Evolutionary conservation across 148 eudicot genomes (phyloP).

Genomic region (Silene uniflora): DNA sequence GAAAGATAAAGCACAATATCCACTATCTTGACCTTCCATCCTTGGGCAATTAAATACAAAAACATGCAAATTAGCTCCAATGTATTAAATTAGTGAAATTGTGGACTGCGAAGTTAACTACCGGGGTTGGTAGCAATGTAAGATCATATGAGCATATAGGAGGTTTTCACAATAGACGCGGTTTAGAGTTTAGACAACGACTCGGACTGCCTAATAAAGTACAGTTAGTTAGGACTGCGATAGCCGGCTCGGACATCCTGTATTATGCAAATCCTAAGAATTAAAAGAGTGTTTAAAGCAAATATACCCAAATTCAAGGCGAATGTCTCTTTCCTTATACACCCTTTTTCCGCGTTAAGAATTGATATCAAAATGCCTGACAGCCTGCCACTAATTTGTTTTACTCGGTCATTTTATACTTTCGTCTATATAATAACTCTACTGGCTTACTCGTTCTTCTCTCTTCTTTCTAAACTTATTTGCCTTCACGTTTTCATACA

Average conservation of each 20-base stretch:
- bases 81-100: too few species aligned
- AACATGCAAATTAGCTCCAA: too few species aligned
- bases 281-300: too few species aligned
- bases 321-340: background rate
- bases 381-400: background rate
- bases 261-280: background rate
- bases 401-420: slow-evolving; percentile 8
- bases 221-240: slow-evolving; percentile 5
- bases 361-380: background rate
- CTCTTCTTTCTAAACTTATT: background rate
- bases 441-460: slow-evolving; percentile 6
- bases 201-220: slow-evolving; percentile 8
- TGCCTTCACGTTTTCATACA: background rate
- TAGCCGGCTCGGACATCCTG: background rate
- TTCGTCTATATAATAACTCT: background rate
- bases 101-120: too few species aligned
- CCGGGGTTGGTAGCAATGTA: too few species aligned
- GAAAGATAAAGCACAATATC: too few species aligned
- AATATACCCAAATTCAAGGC: background rate
- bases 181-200: background rate
- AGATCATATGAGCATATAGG: too few species aligned
- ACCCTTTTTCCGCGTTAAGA: background rate
- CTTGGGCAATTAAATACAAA: too few species aligned
- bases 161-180: background rate
- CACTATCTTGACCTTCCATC: too few species aligned